Conservation (phyloP, 495 filamentous ascomycete species). For the Penicillium cinerascens region DNA sequence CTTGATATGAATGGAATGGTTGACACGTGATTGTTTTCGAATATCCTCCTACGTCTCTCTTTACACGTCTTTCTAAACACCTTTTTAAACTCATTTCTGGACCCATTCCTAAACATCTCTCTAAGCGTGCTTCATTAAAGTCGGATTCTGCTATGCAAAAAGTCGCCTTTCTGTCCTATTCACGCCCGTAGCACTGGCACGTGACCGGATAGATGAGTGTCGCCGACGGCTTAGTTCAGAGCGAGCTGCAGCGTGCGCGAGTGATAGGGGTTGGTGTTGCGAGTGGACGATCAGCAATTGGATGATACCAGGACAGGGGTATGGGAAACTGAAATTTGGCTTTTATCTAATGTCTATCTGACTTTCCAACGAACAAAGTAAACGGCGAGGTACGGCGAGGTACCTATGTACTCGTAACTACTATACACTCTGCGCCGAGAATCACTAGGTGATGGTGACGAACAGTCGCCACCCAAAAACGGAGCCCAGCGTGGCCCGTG, state of each 20-base stretch:
- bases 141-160: neutral
- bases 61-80: no score
- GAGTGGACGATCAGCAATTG: neutral
- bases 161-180: neutral
- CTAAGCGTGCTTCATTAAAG: neutral
- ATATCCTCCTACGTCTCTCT: no score
- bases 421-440: neutral
- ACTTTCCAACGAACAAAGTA: no score
- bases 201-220: conserved; percentile 17
- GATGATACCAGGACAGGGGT: neutral
- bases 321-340: neutral
- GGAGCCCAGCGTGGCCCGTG: neutral
- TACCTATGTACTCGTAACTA: no score
- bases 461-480: neutral
- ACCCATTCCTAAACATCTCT: neutral
- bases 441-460: neutral
- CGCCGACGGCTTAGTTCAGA: conserved; percentile 8
- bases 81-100: neutral
- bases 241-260: neutral
- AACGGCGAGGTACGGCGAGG: no score
- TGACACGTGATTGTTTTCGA: no score
- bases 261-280: neutral
- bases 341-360: neutral
- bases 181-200: conserved; percentile 4
- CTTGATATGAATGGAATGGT: neutral